Percentiles rank a stretch among this genome's conserved stretches.
These are phyloP conservation scores for Schizophyllum amplum DNA, from an alignment of 1,284 basidiomycete genomes.

Conservation along the genomic window DNA sequence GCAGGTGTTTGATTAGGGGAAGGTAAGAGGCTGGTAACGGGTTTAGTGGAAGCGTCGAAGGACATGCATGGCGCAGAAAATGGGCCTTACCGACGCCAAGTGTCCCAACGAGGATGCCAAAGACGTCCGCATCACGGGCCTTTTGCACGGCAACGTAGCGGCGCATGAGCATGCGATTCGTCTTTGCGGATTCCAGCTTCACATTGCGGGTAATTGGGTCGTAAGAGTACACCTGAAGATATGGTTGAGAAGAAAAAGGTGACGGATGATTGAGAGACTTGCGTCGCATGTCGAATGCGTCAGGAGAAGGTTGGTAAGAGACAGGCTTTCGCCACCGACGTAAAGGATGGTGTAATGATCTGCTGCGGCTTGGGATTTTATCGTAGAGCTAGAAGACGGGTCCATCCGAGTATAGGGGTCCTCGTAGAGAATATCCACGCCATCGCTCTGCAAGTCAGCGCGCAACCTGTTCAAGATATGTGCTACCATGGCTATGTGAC, in stretches of 20 bases:
- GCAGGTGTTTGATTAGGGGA: slow-evolving; percentile 72
- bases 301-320: slow-evolving; percentile 82
- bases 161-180: slow-evolving; percentile 86
- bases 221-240: slow-evolving; percentile 66
- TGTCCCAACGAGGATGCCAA: slow-evolving; percentile 93
- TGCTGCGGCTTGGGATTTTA: not conserved
- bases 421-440: not conserved
- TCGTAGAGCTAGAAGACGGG: not conserved
- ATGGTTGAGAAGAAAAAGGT: not conserved
- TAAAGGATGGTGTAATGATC: slow-evolving; percentile 54
- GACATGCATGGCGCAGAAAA: not conserved
- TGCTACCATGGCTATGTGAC: not conserved
- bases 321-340: slow-evolving; percentile 78
- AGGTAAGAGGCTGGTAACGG: slow-evolving; percentile 62
- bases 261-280: slow-evolving; percentile 4
- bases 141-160: slow-evolving; percentile 85
- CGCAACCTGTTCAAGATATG: not conserved
- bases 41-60: not conserved
- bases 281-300: slow-evolving; percentile 47
- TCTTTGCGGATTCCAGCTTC: slow-evolving; percentile 52
- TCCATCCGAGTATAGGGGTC: not conserved
- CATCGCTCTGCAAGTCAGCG: not conserved
- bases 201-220: slow-evolving; percentile 47
- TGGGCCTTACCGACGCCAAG: slow-evolving; percentile 67
- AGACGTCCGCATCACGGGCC: slow-evolving; percentile 88